Evolutionary conservation across 2,329 filamentous ascomycete species (phyloP).

Genomic region (Coleophoma crateriformis): DNA sequence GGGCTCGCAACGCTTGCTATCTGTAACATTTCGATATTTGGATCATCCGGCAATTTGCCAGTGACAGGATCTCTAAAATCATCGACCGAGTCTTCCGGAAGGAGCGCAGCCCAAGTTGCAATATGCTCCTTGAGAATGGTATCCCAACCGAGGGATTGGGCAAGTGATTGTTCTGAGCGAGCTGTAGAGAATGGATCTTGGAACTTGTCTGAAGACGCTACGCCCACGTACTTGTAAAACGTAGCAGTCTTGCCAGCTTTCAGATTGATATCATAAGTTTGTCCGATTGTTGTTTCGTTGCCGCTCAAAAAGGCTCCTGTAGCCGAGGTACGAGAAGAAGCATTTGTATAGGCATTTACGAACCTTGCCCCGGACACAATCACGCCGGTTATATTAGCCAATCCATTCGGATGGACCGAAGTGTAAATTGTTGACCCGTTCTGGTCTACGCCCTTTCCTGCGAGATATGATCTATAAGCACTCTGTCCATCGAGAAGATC

Average conservation of each 20-base stretch:
- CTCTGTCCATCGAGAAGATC: conserved; percentile 64
- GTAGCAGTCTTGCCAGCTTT: conserved; percentile 45
- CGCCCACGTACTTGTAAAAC: conserved; percentile 63
- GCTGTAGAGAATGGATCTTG: conserved; percentile 48
- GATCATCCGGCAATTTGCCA: conserved; percentile 51
- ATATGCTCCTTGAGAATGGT: conserved; percentile 49
- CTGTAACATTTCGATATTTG: conserved; percentile 47
- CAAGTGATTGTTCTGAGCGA: conserved; percentile 44
- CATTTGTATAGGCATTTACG: conserved; percentile 28
- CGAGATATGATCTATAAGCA: conserved; percentile 58
- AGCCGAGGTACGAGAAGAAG: conserved; percentile 21
- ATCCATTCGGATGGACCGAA: conserved; percentile 56
- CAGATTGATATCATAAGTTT: conserved; percentile 49
- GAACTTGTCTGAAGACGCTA: conserved; percentile 65
- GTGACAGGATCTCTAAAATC: conserved; percentile 51
- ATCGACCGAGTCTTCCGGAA: conserved; percentile 58
- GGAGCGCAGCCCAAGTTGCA: conserved; percentile 54
- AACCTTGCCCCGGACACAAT: conserved; percentile 43
- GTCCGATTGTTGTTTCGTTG: conserved; percentile 61
- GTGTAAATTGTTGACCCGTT: conserved; percentile 52
- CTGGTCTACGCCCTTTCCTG: conserved; percentile 47
- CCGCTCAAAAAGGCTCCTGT: conserved; percentile 38
- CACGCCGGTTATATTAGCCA: conserved; percentile 58
- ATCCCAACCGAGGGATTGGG: conserved; percentile 47
- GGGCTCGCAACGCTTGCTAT: conserved; percentile 49